Evolutionary conservation across 352 stramenopile species (phyloP).

Genomic region (Phytophthora capsici): DNA sequence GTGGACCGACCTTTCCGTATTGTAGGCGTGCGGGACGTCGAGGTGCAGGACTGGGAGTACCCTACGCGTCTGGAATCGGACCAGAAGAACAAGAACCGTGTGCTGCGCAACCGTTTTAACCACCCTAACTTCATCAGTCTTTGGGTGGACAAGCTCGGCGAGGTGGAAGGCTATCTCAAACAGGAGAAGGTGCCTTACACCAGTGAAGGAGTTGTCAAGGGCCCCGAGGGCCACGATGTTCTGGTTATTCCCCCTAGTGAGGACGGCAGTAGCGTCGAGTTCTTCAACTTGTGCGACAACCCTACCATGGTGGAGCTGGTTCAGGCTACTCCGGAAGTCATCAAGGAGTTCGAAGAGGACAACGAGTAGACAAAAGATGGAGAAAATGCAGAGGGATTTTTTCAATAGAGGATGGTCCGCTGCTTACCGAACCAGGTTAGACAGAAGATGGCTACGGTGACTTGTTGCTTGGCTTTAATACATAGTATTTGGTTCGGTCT

Average conservation of each 20-base stretch:
- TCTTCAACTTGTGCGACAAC: conserved; percentile 87
- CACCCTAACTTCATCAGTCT: conserved; percentile 87
- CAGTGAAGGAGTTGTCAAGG: conserved; percentile 63
- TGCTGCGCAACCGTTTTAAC: conserved; percentile 78
- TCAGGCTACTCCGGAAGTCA: conserved; percentile 77
- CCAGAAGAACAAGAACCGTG: conserved; percentile 63
- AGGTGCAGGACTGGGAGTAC: conserved; percentile 82
- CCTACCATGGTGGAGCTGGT: conserved; percentile 84
- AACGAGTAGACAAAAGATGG: conserved; percentile 15
- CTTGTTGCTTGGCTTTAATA: conserved; percentile 35
- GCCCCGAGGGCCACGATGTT: conserved; percentile 69
- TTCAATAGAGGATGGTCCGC: not conserved
- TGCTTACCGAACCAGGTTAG: conserved; percentile 15
- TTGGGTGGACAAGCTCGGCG: conserved; percentile 77
- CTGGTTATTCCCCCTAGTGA: conserved; percentile 73
- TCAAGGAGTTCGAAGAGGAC: conserved; percentile 77
- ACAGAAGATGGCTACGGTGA: conserved; percentile 18
- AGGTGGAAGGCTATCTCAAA: conserved; percentile 73
- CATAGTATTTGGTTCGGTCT: conserved; percentile 45
- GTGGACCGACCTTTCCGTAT: conserved; percentile 70
- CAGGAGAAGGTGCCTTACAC: conserved; percentile 64
- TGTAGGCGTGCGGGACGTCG: conserved; percentile 80
- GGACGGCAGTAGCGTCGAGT: conserved; percentile 68
- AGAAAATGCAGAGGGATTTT: not conserved
- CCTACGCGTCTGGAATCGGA: conserved; percentile 71